These are phyloP conservation scores for Cercospora sp. DNA, from an alignment of 2,329 filamentous ascomycete species.

Conservation along the genomic window DNA sequence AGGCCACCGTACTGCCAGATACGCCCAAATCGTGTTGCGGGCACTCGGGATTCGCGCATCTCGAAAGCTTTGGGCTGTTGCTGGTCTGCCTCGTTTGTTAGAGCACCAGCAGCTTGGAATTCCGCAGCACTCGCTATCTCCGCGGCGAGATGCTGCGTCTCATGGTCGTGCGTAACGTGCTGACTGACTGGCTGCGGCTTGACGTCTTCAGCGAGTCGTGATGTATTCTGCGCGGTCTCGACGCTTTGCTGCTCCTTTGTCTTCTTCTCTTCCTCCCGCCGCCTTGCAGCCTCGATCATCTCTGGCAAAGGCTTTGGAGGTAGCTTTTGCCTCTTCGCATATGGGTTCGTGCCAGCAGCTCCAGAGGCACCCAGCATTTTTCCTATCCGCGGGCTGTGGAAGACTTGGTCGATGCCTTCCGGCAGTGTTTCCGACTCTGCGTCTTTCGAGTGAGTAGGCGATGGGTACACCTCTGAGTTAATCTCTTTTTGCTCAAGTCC, in stretches of 20 bases:
- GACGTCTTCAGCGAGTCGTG: background rate
- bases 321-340: constrained; percentile 33
- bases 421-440: constrained; percentile 39
- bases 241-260: constrained; percentile 11
- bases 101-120: background rate
- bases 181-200: background rate
- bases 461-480: constrained; percentile 56
- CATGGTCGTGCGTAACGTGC: constrained; percentile 28
- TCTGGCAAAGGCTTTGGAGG: constrained; percentile 37
- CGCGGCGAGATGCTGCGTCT: constrained; percentile 41
- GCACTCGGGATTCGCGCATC: constrained; percentile 85
- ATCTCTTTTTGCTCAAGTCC: constrained; percentile 47
- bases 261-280: constrained; percentile 26
- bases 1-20: constrained; percentile 94
- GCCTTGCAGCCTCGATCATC: constrained; percentile 36
- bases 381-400: constrained; percentile 61
- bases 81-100: background rate
- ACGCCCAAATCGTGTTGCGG: constrained; percentile 79
- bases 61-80: constrained; percentile 52
- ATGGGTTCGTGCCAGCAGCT: constrained; percentile 41
- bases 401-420: constrained; percentile 61
- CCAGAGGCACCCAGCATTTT: constrained; percentile 49
- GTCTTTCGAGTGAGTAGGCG: constrained; percentile 11
- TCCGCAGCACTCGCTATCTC: constrained; percentile 42
- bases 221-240: background rate